Evolutionary conservation across 257 asterid genomes (phyloP).

Genomic region (Solanum pimpinellifolium): DNA sequence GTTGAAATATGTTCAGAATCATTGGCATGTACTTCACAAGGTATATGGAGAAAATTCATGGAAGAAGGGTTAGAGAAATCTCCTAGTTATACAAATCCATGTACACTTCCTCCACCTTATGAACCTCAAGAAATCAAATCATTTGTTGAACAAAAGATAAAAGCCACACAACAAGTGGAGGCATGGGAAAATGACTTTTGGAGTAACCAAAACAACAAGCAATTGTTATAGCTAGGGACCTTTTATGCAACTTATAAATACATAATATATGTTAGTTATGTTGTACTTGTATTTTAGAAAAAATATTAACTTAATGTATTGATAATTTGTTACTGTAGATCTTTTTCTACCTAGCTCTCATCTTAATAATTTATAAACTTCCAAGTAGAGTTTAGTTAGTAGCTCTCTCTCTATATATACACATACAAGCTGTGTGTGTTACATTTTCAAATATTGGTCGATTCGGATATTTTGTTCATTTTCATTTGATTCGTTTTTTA

Average conservation of each 20-base stretch:
- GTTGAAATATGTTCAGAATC: conserved; percentile 57
- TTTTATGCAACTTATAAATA: not conserved
- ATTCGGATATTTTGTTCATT: not conserved
- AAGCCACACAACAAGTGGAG: conserved; percentile 49
- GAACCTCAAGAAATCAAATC: conserved; percentile 29
- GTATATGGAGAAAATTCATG: conserved; percentile 53
- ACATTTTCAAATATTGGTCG: not conserved
- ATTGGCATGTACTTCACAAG: conserved; percentile 42
- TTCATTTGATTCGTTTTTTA: no score
- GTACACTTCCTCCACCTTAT: conserved; percentile 65
- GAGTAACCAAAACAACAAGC: conserved; percentile 22
- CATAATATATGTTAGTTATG: not conserved
- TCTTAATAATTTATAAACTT: not conserved
- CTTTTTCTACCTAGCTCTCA: not conserved
- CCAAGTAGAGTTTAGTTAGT: not conserved
- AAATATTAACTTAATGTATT: not conserved
- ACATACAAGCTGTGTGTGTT: no score
- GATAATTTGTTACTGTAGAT: not conserved
- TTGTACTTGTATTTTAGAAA: not conserved
- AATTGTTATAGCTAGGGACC: not conserved
- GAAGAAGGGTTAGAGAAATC: conserved; percentile 56
- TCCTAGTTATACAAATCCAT: conserved; percentile 49
- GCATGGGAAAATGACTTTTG: conserved; percentile 60
- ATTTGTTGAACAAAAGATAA: conserved; percentile 27
- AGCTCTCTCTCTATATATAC: not conserved